phyloP scores from a whole-genome alignment of 176 grass and related monocot species.

The Oryza officinalis region DNA sequence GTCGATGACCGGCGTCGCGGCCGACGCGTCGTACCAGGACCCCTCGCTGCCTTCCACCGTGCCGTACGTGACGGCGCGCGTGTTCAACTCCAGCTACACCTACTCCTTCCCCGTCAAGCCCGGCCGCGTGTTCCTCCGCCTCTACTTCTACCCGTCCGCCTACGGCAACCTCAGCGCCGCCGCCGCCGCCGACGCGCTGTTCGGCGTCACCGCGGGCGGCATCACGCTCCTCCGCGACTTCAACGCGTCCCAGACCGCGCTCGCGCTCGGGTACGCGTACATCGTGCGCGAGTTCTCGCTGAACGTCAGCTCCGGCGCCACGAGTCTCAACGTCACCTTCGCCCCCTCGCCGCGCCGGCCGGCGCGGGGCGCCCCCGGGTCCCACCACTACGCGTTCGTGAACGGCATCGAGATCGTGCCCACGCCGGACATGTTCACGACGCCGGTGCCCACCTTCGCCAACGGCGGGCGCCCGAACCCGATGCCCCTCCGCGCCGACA shows the following conservation, averaged over 20 bases:
- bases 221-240: slow-evolving; percentile 36
- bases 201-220: slow-evolving; percentile 41
- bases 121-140: slow-evolving; percentile 60
- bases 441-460: not conserved
- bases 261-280: slow-evolving; percentile 15
- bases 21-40: not conserved
- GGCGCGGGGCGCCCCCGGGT: not conserved
- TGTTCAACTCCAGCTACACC: slow-evolving; percentile 57
- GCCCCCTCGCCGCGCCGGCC: not conserved
- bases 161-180: slow-evolving; percentile 31
- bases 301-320: slow-evolving; percentile 4
- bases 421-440: slow-evolving; percentile 13
- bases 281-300: slow-evolving; percentile 48
- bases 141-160: slow-evolving; percentile 64
- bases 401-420: slow-evolving; percentile 62
- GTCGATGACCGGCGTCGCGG: not conserved
- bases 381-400: slow-evolving; percentile 47
- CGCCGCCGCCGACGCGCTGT: slow-evolving; percentile 24
- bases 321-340: slow-evolving; percentile 36
- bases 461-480: not conserved
- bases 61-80: slow-evolving; percentile 47
- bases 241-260: slow-evolving; percentile 39
- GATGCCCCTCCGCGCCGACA: slow-evolving; percentile 10
- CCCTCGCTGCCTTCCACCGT: slow-evolving; percentile 41
- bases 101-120: slow-evolving; percentile 50